A percentile compares a stretch with the other conserved stretches of the same genome.
phyloP scores from a whole-genome alignment of 2,329 filamentous ascomycete species.

The Escovopsis weberi region DNA sequence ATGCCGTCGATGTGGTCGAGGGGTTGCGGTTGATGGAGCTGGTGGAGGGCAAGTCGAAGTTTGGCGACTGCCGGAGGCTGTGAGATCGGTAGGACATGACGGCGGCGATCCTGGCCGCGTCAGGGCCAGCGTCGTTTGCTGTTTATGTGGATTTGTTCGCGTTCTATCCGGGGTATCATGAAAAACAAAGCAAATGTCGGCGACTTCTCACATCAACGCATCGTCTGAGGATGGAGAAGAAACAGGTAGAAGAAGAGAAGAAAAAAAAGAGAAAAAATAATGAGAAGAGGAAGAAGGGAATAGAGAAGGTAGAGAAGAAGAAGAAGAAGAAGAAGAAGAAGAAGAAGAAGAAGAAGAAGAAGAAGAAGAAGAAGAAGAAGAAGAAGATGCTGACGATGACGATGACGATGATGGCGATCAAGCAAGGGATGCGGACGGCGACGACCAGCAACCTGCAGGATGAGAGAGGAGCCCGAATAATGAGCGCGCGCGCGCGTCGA shows the following conservation, averaged over 20 bases:
- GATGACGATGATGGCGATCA: not conserved
- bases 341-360: too few species aligned
- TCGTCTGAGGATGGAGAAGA: slow-evolving; percentile 15
- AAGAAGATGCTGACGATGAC: too few species aligned
- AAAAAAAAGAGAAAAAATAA: not conserved
- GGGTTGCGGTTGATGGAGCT: slow-evolving; percentile 42
- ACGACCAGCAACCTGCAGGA: slow-evolving; percentile 2
- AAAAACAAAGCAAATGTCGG: slow-evolving; percentile 7
- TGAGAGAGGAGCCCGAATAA: too few species aligned
- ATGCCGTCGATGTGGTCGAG: slow-evolving; percentile 56
- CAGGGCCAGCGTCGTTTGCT: slow-evolving; percentile 6
- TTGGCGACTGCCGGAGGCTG: slow-evolving; percentile 42
- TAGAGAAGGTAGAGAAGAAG: too few species aligned
- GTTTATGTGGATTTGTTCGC: not conserved
- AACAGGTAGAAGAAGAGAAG: not conserved
- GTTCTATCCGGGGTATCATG: slow-evolving; percentile 1
- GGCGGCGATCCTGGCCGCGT: slow-evolving; percentile 12
- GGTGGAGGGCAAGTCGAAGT: slow-evolving; percentile 28
- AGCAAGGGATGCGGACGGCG: slow-evolving; percentile 6
- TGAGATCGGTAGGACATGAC: slow-evolving; percentile 43
- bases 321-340: too few species aligned
- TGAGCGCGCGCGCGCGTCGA: too few species aligned
- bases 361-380: too few species aligned
- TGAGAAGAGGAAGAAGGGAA: too few species aligned
- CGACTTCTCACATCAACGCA: slow-evolving; percentile 14